These are phyloP conservation scores for Leptodermis oblonga DNA, from an alignment of 257 asterid species.

Conservation along the genomic window DNA sequence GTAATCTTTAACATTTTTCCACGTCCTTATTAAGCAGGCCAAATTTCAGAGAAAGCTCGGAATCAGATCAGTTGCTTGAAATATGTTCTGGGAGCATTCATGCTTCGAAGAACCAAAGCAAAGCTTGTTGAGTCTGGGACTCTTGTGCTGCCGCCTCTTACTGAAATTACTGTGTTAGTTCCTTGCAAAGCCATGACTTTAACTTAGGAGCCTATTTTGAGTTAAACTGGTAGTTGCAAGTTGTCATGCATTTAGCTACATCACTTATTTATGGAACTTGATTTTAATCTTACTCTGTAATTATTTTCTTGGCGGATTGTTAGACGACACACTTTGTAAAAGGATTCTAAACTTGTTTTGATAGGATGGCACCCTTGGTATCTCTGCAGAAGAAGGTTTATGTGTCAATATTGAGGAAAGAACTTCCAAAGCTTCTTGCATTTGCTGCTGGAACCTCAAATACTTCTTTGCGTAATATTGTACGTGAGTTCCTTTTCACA, in stretches of 20 bases:
- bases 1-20: background rate
- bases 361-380: slow-evolving; percentile 85
- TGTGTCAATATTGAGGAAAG: slow-evolving; percentile 79
- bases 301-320: background rate
- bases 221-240: background rate
- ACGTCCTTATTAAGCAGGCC: slow-evolving; percentile 40
- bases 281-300: background rate
- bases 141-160: slow-evolving; percentile 76
- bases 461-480: slow-evolving; percentile 77
- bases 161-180: slow-evolving; percentile 89
- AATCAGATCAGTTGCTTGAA: slow-evolving; percentile 60
- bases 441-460: slow-evolving; percentile 73
- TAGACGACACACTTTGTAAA: slow-evolving; percentile 7
- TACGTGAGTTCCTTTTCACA: slow-evolving; percentile 28
- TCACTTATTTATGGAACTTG: background rate
- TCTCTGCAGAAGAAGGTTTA: slow-evolving; percentile 79
- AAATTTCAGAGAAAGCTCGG: slow-evolving; percentile 47
- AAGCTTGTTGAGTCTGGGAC: slow-evolving; percentile 73
- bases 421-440: slow-evolving; percentile 78
- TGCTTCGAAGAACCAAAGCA: slow-evolving; percentile 93
- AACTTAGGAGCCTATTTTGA: background rate
- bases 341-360: slow-evolving; percentile 22
- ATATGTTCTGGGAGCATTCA: slow-evolving; percentile 75
- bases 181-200: slow-evolving; percentile 16
- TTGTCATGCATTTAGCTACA: background rate